phyloP scores from a whole-genome alignment of 2,329 filamentous ascomycete genomes.

The Endothia cerciana region DNA sequence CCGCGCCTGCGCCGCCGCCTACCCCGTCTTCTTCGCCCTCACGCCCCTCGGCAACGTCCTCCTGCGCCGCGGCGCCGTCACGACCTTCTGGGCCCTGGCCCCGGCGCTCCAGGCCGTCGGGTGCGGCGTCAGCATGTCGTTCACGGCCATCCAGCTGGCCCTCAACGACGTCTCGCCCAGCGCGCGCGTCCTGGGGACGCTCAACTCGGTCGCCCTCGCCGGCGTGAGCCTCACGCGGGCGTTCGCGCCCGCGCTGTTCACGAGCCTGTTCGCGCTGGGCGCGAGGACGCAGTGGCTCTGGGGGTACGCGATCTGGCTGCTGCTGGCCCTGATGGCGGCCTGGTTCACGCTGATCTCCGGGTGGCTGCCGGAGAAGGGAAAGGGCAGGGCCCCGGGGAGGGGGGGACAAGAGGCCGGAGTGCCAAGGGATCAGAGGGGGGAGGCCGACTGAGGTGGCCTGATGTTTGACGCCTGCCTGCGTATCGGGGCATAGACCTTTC shows the following conservation, averaged over 20 bases:
- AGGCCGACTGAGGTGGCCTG: background rate
- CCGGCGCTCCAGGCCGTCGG: slow-evolving; percentile 56
- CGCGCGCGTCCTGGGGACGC: slow-evolving; percentile 65
- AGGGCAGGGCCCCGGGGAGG: slow-evolving; percentile 3
- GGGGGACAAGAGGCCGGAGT: background rate
- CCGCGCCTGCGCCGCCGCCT: slow-evolving; percentile 57
- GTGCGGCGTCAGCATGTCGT: slow-evolving; percentile 68
- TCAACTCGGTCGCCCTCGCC: slow-evolving; percentile 73
- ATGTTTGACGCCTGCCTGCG: background rate
- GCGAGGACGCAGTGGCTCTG: slow-evolving; percentile 62
- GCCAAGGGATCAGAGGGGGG: background rate
- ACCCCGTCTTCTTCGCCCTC: slow-evolving; percentile 65
- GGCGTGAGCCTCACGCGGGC: slow-evolving; percentile 64
- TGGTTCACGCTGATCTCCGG: slow-evolving; percentile 39
- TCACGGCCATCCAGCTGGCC: slow-evolving; percentile 72
- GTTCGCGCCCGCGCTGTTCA: slow-evolving; percentile 67
- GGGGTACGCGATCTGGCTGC: slow-evolving; percentile 70
- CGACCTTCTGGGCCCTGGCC: slow-evolving; percentile 60
- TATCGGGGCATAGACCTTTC: background rate
- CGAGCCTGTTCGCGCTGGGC: slow-evolving; percentile 70
- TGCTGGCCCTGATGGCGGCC: slow-evolving; percentile 48
- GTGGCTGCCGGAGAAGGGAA: slow-evolving; percentile 43
- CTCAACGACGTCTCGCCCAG: slow-evolving; percentile 75
- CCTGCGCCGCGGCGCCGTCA: slow-evolving; percentile 48
- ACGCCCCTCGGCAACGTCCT: slow-evolving; percentile 61